These are phyloP conservation scores for Kluyveromyces starmeri DNA, from an alignment of 805 yeast genomes.

Conservation along the genomic window DNA sequence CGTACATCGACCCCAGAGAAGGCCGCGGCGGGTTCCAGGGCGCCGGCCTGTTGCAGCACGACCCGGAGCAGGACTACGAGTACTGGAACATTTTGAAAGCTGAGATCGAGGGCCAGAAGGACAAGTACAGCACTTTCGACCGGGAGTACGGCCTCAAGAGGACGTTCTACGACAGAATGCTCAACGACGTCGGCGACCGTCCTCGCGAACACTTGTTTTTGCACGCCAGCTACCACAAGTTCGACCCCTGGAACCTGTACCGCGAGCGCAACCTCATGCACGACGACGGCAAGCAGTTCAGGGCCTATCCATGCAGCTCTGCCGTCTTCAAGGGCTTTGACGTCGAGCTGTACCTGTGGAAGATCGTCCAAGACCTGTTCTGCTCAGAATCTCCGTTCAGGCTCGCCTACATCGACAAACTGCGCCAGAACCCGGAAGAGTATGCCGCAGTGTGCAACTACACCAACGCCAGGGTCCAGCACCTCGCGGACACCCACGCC, in stretches of 20 bases:
- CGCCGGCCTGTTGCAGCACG: slow-evolving; percentile 39
- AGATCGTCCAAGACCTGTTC: slow-evolving; percentile 11
- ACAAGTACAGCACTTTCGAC: slow-evolving; percentile 10
- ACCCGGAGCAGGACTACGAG: slow-evolving; percentile 40
- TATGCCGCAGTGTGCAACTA: slow-evolving; percentile 16
- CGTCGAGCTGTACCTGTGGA: slow-evolving; percentile 20
- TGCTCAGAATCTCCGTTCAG: slow-evolving; percentile 13
- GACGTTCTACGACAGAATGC: slow-evolving; percentile 9
- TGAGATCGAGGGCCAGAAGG: slow-evolving; percentile 5
- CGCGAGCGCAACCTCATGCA: slow-evolving; percentile 12
- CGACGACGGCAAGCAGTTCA: slow-evolving; percentile 17
- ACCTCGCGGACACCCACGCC: slow-evolving; percentile 10
- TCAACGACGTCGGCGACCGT: slow-evolving; percentile 11
- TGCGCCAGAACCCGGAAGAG: slow-evolving; percentile 4
- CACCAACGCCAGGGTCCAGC: slow-evolving; percentile 12
- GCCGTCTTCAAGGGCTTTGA: slow-evolving; percentile 18
- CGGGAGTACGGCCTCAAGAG: slow-evolving; percentile 11
- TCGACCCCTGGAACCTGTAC: slow-evolving; percentile 27
- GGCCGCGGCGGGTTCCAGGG: slow-evolving; percentile 28
- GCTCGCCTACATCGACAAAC: slow-evolving; percentile 10
- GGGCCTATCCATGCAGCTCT: slow-evolving; percentile 8
- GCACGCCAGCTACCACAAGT: slow-evolving; percentile 32
- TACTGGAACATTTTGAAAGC: slow-evolving; percentile 2
- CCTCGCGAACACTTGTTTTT: slow-evolving; percentile 25
- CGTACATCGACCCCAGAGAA: slow-evolving; percentile 20